phyloP scores from a whole-genome alignment of 805 yeast genomes.

The Starmerella vaccinii region DNA sequence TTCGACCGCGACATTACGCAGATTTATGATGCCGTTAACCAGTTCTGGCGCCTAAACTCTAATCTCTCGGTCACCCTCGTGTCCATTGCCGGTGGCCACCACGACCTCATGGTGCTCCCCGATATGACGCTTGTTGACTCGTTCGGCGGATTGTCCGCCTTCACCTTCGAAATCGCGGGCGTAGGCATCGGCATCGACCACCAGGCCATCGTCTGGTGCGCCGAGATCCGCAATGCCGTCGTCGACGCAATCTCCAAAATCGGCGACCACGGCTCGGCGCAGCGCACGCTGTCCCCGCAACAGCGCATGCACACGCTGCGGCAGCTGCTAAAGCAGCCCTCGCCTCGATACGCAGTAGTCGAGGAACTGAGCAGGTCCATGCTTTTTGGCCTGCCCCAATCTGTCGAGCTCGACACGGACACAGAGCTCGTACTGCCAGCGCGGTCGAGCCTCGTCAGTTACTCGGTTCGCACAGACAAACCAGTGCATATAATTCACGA shows the following conservation, averaged over 20 bases:
- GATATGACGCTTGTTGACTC: conserved; percentile 74
- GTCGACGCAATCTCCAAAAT: conserved; percentile 51
- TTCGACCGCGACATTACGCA: conserved; percentile 80
- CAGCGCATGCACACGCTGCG: conserved; percentile 42
- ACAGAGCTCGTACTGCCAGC: conserved; percentile 19
- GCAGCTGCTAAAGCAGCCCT: conserved; percentile 7
- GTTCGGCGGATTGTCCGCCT: conserved; percentile 72
- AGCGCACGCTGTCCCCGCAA: conserved; percentile 40
- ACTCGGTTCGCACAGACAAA: conserved; percentile 7
- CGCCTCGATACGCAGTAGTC: neutral
- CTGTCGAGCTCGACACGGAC: neutral
- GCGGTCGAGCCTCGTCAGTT: conserved; percentile 22
- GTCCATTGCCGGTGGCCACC: conserved; percentile 81
- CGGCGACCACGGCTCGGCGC: conserved; percentile 40
- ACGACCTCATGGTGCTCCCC: conserved; percentile 74
- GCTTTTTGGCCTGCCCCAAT: conserved; percentile 1
- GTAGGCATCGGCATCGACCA: conserved; percentile 96
- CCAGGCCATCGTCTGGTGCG: conserved; percentile 94
- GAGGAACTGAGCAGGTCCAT: conserved; percentile 5
- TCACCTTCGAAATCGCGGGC: conserved; percentile 73
- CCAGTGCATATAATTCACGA: conserved; percentile 18
- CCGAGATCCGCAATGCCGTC: conserved; percentile 60
- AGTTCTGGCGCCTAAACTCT: conserved; percentile 52
- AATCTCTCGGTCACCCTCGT: conserved; percentile 54
- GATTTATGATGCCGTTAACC: conserved; percentile 62